A percentile compares a stretch with the other conserved stretches of the same genome.
Evolutionary conservation across 2,329 filamentous ascomycete genomes (phyloP).

Genomic region (Nemania abortiva): DNA sequence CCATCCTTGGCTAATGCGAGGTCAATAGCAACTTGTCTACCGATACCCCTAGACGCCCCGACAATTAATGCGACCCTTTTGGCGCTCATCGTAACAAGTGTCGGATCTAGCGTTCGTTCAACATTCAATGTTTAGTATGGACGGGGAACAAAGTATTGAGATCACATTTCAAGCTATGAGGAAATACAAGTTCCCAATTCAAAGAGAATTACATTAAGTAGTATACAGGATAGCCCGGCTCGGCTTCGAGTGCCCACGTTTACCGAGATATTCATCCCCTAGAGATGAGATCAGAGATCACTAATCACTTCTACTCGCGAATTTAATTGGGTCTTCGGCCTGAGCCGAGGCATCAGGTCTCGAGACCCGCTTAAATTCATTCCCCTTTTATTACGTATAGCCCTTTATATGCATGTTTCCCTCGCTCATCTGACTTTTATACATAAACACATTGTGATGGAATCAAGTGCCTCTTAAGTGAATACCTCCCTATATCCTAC

Average conservation of each 20-base stretch:
- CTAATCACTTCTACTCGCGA: constrained; percentile 16
- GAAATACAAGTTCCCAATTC: neutral
- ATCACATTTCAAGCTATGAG: constrained; percentile 12
- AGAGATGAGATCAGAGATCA: constrained; percentile 16
- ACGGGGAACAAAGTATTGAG: neutral
- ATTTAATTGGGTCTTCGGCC: neutral
- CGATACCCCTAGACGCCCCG: constrained; percentile 83
- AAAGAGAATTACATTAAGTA: neutral
- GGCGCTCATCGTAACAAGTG: constrained; percentile 25
- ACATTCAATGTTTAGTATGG: neutral
- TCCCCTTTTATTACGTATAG: neutral
- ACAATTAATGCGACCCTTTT: constrained; percentile 76
- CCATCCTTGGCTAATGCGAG: constrained; percentile 78
- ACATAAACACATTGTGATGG: neutral
- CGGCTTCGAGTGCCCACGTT: neutral
- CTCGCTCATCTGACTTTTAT: constrained; percentile 11
- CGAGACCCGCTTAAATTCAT: neutral
- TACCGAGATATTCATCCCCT: neutral
- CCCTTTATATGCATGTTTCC: constrained; percentile 13
- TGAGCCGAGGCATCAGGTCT: constrained; percentile 7
- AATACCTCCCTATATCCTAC: too few species aligned
- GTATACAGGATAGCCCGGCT: neutral
- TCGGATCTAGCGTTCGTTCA: neutral
- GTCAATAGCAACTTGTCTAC: constrained; percentile 82
- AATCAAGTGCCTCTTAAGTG: neutral